A percentile compares a stretch with the other conserved stretches of the same genome.
These are phyloP conservation scores for Neospora caninum DNA, from an alignment of 169 alveolate genomes.

Conservation along the genomic window DNA sequence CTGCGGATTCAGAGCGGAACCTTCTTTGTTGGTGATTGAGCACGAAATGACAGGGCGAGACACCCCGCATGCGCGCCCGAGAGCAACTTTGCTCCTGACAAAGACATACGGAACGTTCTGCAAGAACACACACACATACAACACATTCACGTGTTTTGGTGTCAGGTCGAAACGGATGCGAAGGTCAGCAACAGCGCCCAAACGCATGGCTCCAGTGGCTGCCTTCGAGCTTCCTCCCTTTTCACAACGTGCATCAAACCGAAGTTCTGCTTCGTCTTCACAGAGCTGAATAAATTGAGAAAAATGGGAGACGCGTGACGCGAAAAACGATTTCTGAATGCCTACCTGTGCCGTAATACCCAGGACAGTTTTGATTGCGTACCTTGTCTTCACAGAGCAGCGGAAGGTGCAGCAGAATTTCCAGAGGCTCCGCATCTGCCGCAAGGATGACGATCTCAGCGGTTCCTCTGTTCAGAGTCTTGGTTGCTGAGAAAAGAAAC, in stretches of 20 bases:
- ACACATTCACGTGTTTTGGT: not conserved
- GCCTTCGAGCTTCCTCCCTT: not conserved
- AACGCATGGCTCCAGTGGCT: not conserved
- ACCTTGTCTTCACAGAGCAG: constrained; percentile 98
- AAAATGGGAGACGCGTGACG: not conserved
- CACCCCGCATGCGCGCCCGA: constrained; percentile 99
- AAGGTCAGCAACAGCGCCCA: not conserved
- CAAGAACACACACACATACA: not conserved
- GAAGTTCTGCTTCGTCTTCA: not conserved
- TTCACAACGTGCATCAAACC: not conserved
- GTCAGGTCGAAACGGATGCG: not conserved
- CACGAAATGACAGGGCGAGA: constrained; percentile 98
- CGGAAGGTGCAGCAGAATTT: constrained; percentile 97
- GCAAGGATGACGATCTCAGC: constrained; percentile 98
- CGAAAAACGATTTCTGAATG: too few relatives aligned
- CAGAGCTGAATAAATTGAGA: not conserved
- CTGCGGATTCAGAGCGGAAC: constrained; percentile 94
- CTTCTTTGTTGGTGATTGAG: constrained; percentile 93
- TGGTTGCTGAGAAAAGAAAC: constrained; percentile 91
- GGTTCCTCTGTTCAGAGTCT: constrained; percentile 97
- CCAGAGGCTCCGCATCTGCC: constrained; percentile 99
- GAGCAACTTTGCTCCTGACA: constrained; percentile 95
- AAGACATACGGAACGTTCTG: constrained; percentile 98
- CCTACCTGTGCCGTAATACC: too few relatives aligned
- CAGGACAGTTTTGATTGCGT: not conserved